A percentile compares a stretch with the other conserved stretches of the same genome.
phyloP scores from a whole-genome alignment of 192 early-diverging fungal genomes.

The Chytriomyces sp. region DNA sequence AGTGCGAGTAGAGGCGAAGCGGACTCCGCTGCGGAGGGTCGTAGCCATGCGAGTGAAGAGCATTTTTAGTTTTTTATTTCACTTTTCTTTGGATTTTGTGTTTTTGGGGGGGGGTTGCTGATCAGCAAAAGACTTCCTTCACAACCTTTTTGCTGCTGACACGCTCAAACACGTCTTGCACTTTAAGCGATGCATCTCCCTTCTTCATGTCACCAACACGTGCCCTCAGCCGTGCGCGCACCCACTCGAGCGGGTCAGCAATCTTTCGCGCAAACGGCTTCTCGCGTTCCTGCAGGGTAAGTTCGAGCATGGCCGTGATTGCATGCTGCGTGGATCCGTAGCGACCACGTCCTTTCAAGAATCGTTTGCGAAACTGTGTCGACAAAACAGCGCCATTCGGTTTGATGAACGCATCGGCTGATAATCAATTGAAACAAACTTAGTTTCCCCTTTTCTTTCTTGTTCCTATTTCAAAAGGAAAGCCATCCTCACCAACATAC shows the following conservation, averaged over 20 bases:
- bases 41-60: not conserved
- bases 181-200: not conserved
- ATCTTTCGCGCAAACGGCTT: slow-evolving; percentile 33
- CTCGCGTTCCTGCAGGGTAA: slow-evolving; percentile 54
- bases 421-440: not conserved
- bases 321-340: slow-evolving; percentile 58
- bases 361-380: slow-evolving; percentile 38
- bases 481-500: slow-evolving; percentile 48
- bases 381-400: slow-evolving; percentile 42
- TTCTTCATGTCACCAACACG: not conserved
- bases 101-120: not conserved
- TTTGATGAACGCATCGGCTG: slow-evolving; percentile 55
- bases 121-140: not conserved
- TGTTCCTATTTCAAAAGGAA: not conserved
- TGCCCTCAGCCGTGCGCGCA: slow-evolving; percentile 42
- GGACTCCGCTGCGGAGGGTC: not conserved
- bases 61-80: not conserved
- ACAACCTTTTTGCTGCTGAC: not conserved
- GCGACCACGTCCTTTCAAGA: slow-evolving; percentile 51
- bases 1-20: slow-evolving; percentile 9
- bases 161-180: not conserved
- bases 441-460: not conserved
- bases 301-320: slow-evolving; percentile 40
- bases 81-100: no score
- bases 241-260: slow-evolving; percentile 53